Conservation (phyloP, 129 eudicot species). For the Escallonia herrerae region DNA sequence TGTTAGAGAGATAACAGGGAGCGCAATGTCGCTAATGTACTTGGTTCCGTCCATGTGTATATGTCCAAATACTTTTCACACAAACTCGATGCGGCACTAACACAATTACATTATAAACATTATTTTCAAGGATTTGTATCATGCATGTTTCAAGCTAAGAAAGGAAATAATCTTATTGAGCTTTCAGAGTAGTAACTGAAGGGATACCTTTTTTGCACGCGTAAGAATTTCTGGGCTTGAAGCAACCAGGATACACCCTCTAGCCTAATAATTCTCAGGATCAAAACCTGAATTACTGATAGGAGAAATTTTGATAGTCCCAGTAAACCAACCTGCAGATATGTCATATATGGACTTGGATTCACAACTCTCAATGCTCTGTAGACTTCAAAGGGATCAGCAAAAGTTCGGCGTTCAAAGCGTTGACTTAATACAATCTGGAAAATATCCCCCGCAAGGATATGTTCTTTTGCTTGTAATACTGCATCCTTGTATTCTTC, state of each 20-base stretch:
- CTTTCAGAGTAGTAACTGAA: neutral
- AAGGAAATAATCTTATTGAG: too few relatives aligned
- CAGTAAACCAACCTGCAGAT: conserved; percentile 55
- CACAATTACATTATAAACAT: too few relatives aligned
- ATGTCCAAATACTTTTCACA: too few relatives aligned
- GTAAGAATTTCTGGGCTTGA: conserved; percentile 93
- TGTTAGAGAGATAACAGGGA: too few relatives aligned
- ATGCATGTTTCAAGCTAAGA: too few relatives aligned
- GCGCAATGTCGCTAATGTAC: too few relatives aligned
- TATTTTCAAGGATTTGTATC: too few relatives aligned
- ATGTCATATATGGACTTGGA: conserved; percentile 95
- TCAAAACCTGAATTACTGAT: too few relatives aligned
- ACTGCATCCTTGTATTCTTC: conserved; percentile 71
- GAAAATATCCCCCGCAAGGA: conserved; percentile 80
- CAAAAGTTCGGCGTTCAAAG: conserved; percentile 84
- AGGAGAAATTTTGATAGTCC: neutral
- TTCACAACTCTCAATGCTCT: conserved; percentile 87
- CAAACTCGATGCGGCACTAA: too few relatives aligned
- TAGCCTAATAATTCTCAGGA: conserved; percentile 43
- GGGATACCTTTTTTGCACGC: conserved; percentile 57
- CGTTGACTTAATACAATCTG: conserved; percentile 95
- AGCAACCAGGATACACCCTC: conserved; percentile 86
- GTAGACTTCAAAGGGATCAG: conserved; percentile 89
- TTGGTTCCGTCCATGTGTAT: too few relatives aligned
- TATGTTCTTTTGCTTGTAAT: conserved; percentile 79